A percentile compares a stretch with the other conserved stretches of the same genome.
These are phyloP conservation scores for Suillus sp. DNA, from an alignment of 768 basidiomycete genomes.

Conservation along the genomic window DNA sequence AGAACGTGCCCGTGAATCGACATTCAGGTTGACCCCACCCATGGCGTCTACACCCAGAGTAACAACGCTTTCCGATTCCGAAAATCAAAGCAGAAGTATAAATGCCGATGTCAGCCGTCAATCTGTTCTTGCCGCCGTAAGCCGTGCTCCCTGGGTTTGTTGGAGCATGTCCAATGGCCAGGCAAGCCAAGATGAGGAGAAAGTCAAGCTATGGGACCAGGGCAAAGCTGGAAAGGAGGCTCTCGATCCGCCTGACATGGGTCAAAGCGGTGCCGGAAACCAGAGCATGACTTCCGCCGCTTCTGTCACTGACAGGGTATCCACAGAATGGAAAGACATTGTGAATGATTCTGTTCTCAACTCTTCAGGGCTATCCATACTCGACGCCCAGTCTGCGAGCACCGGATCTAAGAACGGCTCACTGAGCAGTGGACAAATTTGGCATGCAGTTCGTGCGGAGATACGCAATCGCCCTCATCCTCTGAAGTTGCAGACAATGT, in stretches of 20 bases:
- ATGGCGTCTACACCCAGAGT: constrained; percentile 29
- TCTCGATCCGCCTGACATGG: constrained; percentile 15
- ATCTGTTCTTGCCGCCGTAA: constrained; percentile 26
- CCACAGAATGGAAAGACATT: constrained; percentile 14
- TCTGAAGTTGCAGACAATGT: constrained; percentile 9
- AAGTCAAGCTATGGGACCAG: constrained; percentile 35
- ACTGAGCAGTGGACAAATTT: constrained; percentile 10
- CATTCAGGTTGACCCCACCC: constrained; percentile 27
- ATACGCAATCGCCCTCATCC: constrained; percentile 5
- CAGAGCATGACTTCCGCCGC: not conserved
- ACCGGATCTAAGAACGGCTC: constrained; percentile 15
- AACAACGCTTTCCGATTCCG: constrained; percentile 19
- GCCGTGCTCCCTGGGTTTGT: constrained; percentile 42
- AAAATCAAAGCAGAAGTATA: constrained; percentile 12
- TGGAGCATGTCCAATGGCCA: constrained; percentile 31
- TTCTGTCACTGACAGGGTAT: constrained; percentile 13
- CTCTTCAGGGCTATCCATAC: constrained; percentile 11
- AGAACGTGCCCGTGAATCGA: constrained; percentile 27
- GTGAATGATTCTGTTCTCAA: constrained; percentile 14
- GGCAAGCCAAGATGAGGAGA: constrained; percentile 27
- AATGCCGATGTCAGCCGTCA: constrained; percentile 19
- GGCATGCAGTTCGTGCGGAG: constrained; percentile 9
- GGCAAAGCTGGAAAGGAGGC: constrained; percentile 34
- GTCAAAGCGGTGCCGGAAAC: constrained; percentile 3
- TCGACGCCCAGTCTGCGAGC: constrained; percentile 16